Percentiles rank a stretch among this genome's conserved stretches.
Conservation (phyloP, 176 grass and related monocot species). For the Oropetium thomaeum region DNA sequence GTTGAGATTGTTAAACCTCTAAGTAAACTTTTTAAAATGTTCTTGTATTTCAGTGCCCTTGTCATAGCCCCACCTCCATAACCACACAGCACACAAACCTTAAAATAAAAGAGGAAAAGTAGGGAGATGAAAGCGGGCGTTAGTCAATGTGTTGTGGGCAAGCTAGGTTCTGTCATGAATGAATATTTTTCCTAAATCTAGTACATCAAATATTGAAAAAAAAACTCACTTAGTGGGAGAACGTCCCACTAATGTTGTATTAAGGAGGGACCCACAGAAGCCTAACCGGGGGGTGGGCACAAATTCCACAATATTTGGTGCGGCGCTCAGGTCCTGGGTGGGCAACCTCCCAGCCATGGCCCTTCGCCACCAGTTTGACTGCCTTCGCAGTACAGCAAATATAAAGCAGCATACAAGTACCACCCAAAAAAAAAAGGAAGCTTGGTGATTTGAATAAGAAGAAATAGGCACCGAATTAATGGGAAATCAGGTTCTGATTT, state of each 20-base stretch:
- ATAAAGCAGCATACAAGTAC: conserved; percentile 18
- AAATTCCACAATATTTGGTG: too few relatives aligned
- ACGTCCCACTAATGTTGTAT: too few relatives aligned
- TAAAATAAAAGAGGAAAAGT: neutral
- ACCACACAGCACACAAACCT: conserved; percentile 92
- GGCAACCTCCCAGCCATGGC: too few relatives aligned
- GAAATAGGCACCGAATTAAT: neutral
- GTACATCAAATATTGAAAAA: too few relatives aligned
- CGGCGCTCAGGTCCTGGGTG: too few relatives aligned
- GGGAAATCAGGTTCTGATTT: neutral
- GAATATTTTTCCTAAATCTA: conserved; percentile 6
- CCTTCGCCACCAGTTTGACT: too few relatives aligned
- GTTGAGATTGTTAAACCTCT: conserved; percentile 38
- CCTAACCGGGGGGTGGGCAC: too few relatives aligned
- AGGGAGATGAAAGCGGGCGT: neutral
- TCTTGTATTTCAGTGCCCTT: conserved; percentile 66
- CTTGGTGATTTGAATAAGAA: neutral
- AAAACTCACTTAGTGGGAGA: too few relatives aligned
- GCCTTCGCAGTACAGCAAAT: neutral
- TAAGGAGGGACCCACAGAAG: too few relatives aligned
- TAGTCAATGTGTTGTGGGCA: neutral
- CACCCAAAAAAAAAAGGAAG: neutral
- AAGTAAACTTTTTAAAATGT: conserved; percentile 65
- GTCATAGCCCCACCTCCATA: conserved; percentile 94
- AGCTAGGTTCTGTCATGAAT: conserved; percentile 13